These are phyloP conservation scores for Trebouxia sp. DNA, from an alignment of 139 green algal species.

Conservation along the genomic window DNA sequence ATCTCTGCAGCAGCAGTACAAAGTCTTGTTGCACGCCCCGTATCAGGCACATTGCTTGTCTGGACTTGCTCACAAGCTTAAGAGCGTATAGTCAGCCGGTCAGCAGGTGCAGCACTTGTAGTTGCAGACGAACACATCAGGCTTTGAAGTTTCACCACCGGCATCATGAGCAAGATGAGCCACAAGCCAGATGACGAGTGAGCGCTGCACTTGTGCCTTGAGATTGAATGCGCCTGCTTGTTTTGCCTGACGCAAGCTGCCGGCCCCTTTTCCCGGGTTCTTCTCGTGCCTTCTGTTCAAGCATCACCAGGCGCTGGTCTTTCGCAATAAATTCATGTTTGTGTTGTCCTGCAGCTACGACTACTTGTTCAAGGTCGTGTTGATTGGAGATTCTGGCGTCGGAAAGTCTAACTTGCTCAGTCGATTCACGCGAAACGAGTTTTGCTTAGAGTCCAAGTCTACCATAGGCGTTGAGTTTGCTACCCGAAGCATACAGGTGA, in stretches of 20 bases:
- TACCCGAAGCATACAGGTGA: constrained; percentile 95
- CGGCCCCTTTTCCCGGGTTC: not conserved
- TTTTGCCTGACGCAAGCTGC: not conserved
- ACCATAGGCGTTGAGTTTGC: constrained; percentile 99
- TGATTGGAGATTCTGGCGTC: constrained; percentile 98
- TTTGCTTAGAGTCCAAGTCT: constrained; percentile 97
- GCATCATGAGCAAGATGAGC: constrained; percentile 49
- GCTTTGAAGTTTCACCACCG: not conserved
- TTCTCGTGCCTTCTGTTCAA: not conserved
- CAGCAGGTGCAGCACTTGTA: not conserved
- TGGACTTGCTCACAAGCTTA: not conserved
- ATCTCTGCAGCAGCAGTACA: too few species aligned
- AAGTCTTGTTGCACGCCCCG: too few species aligned
- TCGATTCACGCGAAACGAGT: constrained; percentile 99
- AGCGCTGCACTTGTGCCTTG: constrained; percentile 2
- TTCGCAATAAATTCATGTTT: constrained; percentile 2
- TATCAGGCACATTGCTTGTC: not conserved
- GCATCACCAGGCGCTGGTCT: too few species aligned
- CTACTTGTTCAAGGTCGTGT: constrained; percentile 99
- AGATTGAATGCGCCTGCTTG: not conserved
- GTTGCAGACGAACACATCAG: constrained; percentile 2
- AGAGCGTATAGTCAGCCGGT: too few species aligned
- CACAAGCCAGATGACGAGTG: constrained; percentile 84
- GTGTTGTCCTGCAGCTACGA: constrained; percentile 85
- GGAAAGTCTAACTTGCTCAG: constrained; percentile 98